phyloP scores from a whole-genome alignment of 176 grass and related monocot genomes.

The Raddia distichophylla region DNA sequence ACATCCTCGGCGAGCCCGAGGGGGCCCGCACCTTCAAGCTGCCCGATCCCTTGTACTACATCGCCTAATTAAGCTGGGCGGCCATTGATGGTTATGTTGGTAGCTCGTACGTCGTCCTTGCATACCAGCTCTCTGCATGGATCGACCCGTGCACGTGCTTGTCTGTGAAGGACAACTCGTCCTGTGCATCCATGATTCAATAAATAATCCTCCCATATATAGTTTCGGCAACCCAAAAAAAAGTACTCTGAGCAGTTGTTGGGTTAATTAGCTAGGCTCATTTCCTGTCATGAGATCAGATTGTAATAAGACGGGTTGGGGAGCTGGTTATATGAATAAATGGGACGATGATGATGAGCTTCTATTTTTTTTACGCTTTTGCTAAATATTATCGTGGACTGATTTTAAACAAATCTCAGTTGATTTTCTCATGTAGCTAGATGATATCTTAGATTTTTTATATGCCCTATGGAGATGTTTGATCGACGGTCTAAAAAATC shows the following conservation, averaged over 20 bases:
- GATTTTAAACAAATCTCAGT: too few species aligned
- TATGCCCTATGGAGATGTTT: too few species aligned
- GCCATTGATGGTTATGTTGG: not conserved
- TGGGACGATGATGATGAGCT: not conserved
- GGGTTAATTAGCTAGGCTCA: not conserved
- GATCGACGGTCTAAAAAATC: too few species aligned
- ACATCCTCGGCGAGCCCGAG: constrained; percentile 42
- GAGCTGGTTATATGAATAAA: not conserved
- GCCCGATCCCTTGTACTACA: constrained; percentile 57
- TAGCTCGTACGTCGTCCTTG: too few species aligned
- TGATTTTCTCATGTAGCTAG: too few species aligned
- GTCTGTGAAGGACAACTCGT: not conserved
- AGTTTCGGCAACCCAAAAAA: too few species aligned
- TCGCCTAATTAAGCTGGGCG: not conserved
- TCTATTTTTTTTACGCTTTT: not conserved
- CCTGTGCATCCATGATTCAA: too few species aligned
- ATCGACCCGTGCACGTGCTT: not conserved
- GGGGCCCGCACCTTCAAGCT: constrained; percentile 54
- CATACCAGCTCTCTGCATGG: not conserved
- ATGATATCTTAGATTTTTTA: too few species aligned
- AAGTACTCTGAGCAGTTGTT: not conserved
- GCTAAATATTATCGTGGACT: too few species aligned
- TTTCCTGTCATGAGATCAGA: not conserved
- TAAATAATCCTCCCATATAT: not conserved
- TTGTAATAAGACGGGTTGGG: not conserved